phyloP scores from a whole-genome alignment of 1,284 basidiomycete genomes.

The Cutaneotrichosporon dermatis region DNA sequence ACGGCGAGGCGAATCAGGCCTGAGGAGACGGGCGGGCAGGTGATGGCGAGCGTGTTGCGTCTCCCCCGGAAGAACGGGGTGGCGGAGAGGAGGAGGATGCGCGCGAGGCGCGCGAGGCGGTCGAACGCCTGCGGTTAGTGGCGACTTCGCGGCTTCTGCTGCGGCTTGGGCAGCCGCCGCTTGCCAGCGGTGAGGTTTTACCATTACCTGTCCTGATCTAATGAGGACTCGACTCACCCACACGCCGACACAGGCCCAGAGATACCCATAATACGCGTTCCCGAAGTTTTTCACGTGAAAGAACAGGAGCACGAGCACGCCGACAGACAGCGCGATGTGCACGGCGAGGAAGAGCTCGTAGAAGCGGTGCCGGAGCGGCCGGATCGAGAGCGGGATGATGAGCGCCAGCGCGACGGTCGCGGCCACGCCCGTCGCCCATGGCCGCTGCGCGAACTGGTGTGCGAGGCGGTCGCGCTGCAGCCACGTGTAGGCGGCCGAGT shows the following conservation, averaged over 20 bases:
- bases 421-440: slow-evolving; percentile 8
- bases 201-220: too few relatives aligned
- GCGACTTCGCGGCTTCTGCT: not conserved
- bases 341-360: slow-evolving; percentile 33
- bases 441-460: not conserved
- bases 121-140: slow-evolving; percentile 17
- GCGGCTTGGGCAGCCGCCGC: too few relatives aligned
- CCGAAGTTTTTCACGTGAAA: slow-evolving; percentile 25
- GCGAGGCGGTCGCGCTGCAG: not conserved
- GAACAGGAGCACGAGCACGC: slow-evolving; percentile 22
- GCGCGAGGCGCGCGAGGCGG: slow-evolving; percentile 24
- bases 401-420: slow-evolving; percentile 23
- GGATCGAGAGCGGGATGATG: slow-evolving; percentile 24
- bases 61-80: not conserved
- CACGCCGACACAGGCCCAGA: slow-evolving; percentile 30
- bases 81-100: slow-evolving; percentile 25
- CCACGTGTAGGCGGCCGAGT: slow-evolving; percentile 13
- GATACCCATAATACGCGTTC: slow-evolving; percentile 18
- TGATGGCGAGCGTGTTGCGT: slow-evolving; percentile 15
- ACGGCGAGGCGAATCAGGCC: slow-evolving; percentile 29
- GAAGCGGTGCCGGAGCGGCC: slow-evolving; percentile 14
- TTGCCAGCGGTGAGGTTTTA: too few relatives aligned
- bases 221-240: slow-evolving; percentile 8
- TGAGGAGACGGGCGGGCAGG: slow-evolving; percentile 10
- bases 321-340: slow-evolving; percentile 31